Evolutionary conservation across 176 grass and related monocot species (phyloP).

Genomic region (Triticum urartu): DNA sequence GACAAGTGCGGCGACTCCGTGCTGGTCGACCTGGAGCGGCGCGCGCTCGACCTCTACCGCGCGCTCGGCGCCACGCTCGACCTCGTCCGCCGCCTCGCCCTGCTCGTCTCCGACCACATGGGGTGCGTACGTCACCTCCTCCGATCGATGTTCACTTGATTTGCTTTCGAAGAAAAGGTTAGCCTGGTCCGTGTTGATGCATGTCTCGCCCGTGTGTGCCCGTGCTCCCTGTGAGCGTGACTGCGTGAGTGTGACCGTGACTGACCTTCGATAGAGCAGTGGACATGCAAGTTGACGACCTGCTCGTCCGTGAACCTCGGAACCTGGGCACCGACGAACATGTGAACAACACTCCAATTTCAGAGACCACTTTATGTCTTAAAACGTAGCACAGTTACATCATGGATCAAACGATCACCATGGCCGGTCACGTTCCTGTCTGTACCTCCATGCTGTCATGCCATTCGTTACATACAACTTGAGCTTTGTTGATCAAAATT

Average conservation of each 20-base stretch:
- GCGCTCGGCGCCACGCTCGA: constrained; percentile 50
- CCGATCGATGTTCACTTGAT: background rate
- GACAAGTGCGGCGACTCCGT: constrained; percentile 55
- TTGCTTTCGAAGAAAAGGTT: background rate
- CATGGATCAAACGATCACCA: background rate
- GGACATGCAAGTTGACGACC: background rate
- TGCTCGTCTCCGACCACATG: constrained; percentile 84
- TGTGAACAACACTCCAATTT: constrained; percentile 6
- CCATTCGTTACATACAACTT: background rate
- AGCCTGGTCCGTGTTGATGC: background rate
- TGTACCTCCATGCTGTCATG: background rate
- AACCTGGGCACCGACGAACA: constrained; percentile 13
- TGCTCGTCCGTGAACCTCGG: constrained; percentile 7
- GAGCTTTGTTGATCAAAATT: background rate
- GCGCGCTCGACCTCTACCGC: constrained; percentile 49
- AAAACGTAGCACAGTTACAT: background rate
- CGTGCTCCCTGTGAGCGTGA: constrained; percentile 2
- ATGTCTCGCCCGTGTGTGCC: constrained; percentile 10
- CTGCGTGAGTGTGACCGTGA: background rate
- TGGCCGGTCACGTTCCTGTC: background rate
- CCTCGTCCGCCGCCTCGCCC: constrained; percentile 62
- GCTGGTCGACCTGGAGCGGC: constrained; percentile 64
- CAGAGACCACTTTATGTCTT: background rate
- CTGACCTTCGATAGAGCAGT: background rate
- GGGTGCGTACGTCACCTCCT: constrained; percentile 33